Evolutionary conservation across 805 yeast genomes (phyloP), one percentile per base, ranked within the genome.

Genomic region (Limtongozyma cylindracea): DNA sequence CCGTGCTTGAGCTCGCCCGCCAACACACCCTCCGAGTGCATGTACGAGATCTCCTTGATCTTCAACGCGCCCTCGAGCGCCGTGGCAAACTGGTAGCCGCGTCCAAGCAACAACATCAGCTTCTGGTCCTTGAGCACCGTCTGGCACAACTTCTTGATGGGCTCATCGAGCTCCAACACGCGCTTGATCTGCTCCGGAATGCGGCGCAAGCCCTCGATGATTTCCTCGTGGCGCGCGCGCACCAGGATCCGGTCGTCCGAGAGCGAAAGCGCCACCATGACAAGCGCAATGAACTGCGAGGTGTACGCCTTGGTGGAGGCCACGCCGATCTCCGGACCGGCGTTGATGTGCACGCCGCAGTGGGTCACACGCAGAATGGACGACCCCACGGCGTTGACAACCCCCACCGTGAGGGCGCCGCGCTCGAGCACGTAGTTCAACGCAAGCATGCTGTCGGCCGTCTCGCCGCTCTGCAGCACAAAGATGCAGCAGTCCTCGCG

Each of bases 1-100:
- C 99, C 99, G 43, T 88, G 99, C 49, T 88, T 88, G 50, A 88
- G 66, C 52, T 88, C 99, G 46, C 98, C 99, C 12, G 99, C 98
- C 32, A 88, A 66, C 24, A 88, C 93, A 56, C 98, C 99, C 54
- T 88, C 99, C 11, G 95, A 78, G 47, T 88, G 99, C 78, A 88
- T 88, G 47, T 88, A 88, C 3, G 96, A 84, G 30, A 88, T 88
- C 49, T 88, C 99, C 53, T 88, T 88, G 44, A 88, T 84, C 54
- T 88, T 88, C 39, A 88, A 63, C 8, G 99, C 98, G 43, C 98
- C 98, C 53, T 88, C 99, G 37, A 88, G 59, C 12, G 98, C 96
- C 30, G 93, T 70, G 9, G 99, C 98, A 46, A 61, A 71, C 53
- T 88, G 98, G 52, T 76, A 82, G 24, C 99, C 99, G 53, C 99